Percentiles rank a stretch among this genome's conserved stretches.
Evolutionary conservation across 371 early-diverging fungal genomes (phyloP).

Genomic region (Polyrhizophydium stewartii): DNA sequence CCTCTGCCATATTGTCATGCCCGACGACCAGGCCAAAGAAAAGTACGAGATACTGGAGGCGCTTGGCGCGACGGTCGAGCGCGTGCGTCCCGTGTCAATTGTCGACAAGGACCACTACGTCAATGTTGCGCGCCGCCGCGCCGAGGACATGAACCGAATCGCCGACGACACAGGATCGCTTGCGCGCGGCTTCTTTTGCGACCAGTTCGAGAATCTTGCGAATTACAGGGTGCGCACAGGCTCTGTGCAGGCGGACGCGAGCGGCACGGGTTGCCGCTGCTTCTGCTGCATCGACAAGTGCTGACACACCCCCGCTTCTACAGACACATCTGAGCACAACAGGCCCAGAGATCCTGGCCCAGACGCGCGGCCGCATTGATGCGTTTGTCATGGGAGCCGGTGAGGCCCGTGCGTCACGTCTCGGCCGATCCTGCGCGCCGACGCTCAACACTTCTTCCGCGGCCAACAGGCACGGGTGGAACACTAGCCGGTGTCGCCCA

Average conservation of each 20-base stretch:
- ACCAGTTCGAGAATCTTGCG: slow-evolving; percentile 92
- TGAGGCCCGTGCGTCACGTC: too few species aligned
- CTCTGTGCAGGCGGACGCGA: not conserved
- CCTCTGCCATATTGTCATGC: slow-evolving; percentile 91
- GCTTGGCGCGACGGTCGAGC: slow-evolving; percentile 87
- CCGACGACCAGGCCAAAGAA: slow-evolving; percentile 88
- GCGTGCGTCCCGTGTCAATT: slow-evolving; percentile 87
- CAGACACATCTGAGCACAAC: slow-evolving; percentile 79
- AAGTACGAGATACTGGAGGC: slow-evolving; percentile 80
- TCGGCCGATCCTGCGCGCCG: not conserved
- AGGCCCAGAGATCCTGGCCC: slow-evolving; percentile 83
- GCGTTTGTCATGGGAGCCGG: slow-evolving; percentile 56
- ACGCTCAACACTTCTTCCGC: too few species aligned
- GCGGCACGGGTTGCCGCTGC: too few species aligned
- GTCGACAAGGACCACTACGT: slow-evolving; percentile 91
- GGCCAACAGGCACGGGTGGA: slow-evolving; percentile 80
- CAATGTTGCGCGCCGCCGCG: slow-evolving; percentile 75
- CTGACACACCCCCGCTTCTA: not conserved
- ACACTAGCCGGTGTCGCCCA: slow-evolving; percentile 84
- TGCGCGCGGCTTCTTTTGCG: slow-evolving; percentile 66
- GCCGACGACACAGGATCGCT: slow-evolving; percentile 11
- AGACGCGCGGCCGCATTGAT: slow-evolving; percentile 67
- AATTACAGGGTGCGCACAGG: slow-evolving; percentile 50
- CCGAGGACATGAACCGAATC: slow-evolving; percentile 54
- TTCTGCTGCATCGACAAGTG: not conserved